A percentile compares a stretch with the other conserved stretches of the same genome.
Conservation (phyloP, 768 basidiomycete genomes). For the Galerina sulciceps region DNA sequence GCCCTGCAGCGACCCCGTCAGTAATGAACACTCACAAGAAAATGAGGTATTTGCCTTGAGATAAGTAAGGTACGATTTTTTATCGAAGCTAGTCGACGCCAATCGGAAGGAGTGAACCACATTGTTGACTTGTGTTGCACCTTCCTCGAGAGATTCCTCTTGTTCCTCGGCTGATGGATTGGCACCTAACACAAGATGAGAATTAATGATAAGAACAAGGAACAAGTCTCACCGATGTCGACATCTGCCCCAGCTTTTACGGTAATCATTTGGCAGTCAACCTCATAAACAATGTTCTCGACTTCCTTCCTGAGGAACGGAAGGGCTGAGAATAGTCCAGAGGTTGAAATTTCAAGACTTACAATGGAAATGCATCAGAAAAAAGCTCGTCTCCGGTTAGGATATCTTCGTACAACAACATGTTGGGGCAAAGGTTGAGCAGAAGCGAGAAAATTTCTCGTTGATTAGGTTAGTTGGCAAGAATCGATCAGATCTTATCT, state of each 20-base stretch:
- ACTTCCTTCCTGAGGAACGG: conserved; percentile 63
- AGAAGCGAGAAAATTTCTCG: conserved; percentile 22
- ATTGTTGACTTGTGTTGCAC: conserved; percentile 82
- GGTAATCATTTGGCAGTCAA: conserved; percentile 75
- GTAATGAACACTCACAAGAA: background rate
- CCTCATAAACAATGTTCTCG: conserved; percentile 83
- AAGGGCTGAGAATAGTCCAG: conserved; percentile 9
- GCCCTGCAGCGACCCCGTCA: conserved; percentile 43
- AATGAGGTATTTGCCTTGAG: conserved; percentile 65
- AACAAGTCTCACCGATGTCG: conserved; percentile 73
- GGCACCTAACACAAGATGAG: conserved; percentile 58
- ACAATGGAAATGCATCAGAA: conserved; percentile 93
- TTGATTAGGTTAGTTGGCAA: background rate
- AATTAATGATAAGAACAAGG: background rate
- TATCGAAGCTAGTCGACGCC: conserved; percentile 81
- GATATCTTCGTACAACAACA: conserved; percentile 79
- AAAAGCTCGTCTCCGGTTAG: conserved; percentile 89
- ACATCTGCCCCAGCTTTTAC: conserved; percentile 79
- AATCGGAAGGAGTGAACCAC: conserved; percentile 92
- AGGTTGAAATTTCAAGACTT: conserved; percentile 29
- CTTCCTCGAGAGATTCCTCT: conserved; percentile 82
- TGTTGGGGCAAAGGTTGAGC: conserved; percentile 38
- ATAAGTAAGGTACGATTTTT: conserved; percentile 81
- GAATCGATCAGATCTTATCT: conserved; percentile 45
- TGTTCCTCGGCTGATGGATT: conserved; percentile 92